These are phyloP conservation scores for Drechmeria coniospora DNA, from an alignment of 2,329 filamentous ascomycete genomes.

Conservation along the genomic window DNA sequence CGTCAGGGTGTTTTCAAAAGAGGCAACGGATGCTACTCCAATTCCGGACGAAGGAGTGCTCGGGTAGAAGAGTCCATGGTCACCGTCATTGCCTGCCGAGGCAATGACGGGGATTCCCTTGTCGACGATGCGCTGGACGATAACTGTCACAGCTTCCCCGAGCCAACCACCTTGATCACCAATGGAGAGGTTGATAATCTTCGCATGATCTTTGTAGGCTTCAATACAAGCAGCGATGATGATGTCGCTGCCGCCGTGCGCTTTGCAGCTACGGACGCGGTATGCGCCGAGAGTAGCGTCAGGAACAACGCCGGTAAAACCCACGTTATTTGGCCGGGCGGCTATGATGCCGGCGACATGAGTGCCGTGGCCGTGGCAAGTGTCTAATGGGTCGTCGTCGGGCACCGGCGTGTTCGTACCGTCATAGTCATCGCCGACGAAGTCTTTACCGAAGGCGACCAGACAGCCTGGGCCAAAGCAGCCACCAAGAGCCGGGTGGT, in stretches of 20 bases:
- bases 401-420: conserved; percentile 24
- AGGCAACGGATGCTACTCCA: conserved; percentile 31
- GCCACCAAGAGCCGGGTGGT: conserved; percentile 46
- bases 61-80: conserved; percentile 31
- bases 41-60: conserved; percentile 31
- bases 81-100: conserved; percentile 35
- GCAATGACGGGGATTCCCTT: conserved; percentile 36
- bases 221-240: conserved; percentile 43
- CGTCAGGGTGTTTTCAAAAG: conserved; percentile 30
- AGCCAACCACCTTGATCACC: conserved; percentile 36
- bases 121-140: conserved; percentile 35
- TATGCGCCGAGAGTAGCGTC: conserved; percentile 40
- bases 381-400: conserved; percentile 37
- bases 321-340: conserved; percentile 34
- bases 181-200: conserved; percentile 41
- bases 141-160: conserved; percentile 33
- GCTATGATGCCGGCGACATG: conserved; percentile 49
- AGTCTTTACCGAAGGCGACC: conserved; percentile 40
- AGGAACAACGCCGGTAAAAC: conserved; percentile 42
- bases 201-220: conserved; percentile 43
- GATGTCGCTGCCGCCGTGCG: conserved; percentile 35
- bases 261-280: conserved; percentile 40
- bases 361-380: conserved; percentile 43
- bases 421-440: conserved; percentile 39
- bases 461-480: conserved; percentile 46